These are phyloP conservation scores for Beta corolliflora DNA, from an alignment of 179 eudicot genomes.

Conservation along the genomic window DNA sequence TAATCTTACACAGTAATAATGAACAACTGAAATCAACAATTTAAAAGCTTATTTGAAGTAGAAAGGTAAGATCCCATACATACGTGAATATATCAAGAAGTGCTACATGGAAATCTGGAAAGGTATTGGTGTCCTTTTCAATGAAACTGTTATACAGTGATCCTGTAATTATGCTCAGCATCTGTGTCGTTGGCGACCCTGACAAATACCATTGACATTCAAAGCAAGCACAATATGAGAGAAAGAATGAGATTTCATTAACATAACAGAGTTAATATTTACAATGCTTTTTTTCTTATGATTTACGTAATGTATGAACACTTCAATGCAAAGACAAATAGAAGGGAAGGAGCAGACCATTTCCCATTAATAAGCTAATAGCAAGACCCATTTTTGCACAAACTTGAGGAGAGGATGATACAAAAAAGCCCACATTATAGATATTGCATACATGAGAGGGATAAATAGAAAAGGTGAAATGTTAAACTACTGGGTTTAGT, in stretches of 20 bases:
- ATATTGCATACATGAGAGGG: neutral
- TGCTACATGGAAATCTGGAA: slow-evolving; percentile 65
- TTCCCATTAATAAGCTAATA: slow-evolving; percentile 19
- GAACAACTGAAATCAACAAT: neutral
- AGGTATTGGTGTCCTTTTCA: slow-evolving; percentile 48
- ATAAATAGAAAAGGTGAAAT: neutral
- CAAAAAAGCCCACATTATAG: neutral
- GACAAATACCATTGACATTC: slow-evolving; percentile 10
- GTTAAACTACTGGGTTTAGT: slow-evolving; percentile 12
- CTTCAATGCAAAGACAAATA: neutral
- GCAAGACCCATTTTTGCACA: slow-evolving; percentile 25
- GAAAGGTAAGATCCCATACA: slow-evolving; percentile 4
- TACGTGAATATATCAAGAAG: slow-evolving; percentile 85
- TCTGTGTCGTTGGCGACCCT: slow-evolving; percentile 31
- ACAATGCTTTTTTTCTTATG: neutral
- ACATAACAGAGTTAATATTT: no score
- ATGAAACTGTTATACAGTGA: slow-evolving; percentile 54
- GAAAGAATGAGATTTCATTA: neutral
- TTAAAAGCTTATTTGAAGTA: neutral
- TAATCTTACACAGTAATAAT: neutral
- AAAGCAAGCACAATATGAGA: neutral
- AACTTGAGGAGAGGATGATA: slow-evolving; percentile 1
- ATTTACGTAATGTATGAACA: neutral
- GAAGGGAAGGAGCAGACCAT: slow-evolving; percentile 12
- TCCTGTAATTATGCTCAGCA: slow-evolving; percentile 46